Percentiles rank a stretch among this genome's conserved stretches.
These are phyloP conservation scores for Gonium pectorale DNA, from an alignment of 139 green algal genomes.

Conservation along the genomic window DNA sequence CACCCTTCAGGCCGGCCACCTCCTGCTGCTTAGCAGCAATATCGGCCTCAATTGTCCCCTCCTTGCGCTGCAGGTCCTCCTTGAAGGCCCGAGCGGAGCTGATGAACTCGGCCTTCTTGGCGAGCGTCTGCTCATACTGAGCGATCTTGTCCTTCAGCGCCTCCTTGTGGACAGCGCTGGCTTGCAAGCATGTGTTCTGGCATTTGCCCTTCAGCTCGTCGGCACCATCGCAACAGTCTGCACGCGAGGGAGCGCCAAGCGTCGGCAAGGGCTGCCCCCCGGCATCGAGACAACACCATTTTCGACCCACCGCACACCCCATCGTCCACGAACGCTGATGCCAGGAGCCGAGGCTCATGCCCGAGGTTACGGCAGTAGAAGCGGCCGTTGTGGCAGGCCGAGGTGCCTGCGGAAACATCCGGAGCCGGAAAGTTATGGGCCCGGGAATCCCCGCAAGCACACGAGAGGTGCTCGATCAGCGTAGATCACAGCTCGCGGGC, in stretches of 20 bases:
- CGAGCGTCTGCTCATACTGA: slow-evolving; percentile 54
- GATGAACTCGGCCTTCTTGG: slow-evolving; percentile 50
- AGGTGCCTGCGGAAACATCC: slow-evolving; percentile 75
- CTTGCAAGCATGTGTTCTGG: slow-evolving; percentile 82
- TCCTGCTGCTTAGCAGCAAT: slow-evolving; percentile 51
- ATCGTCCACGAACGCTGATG: slow-evolving; percentile 93
- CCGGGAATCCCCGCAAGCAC: too few species aligned
- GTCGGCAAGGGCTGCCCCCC: too few species aligned
- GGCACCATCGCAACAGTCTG: slow-evolving; percentile 94
- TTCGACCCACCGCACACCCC: slow-evolving; percentile 85
- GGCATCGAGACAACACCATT: too few species aligned
- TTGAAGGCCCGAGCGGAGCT: slow-evolving; percentile 31
- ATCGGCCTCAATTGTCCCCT: slow-evolving; percentile 53
- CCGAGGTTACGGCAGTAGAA: slow-evolving; percentile 94
- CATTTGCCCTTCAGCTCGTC: slow-evolving; percentile 85
- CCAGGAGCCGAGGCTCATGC: slow-evolving; percentile 71
- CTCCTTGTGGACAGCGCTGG: slow-evolving; percentile 62
- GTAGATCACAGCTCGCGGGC: neutral
- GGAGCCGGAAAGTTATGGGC: neutral
- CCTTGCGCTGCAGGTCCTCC: slow-evolving; percentile 30
- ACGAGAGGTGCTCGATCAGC: too few species aligned
- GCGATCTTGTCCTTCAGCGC: slow-evolving; percentile 63
- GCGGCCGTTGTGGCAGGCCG: slow-evolving; percentile 81
- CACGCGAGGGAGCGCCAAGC: too few species aligned
- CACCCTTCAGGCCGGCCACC: slow-evolving; percentile 42